Evolutionary conservation across 805 yeast genomes (phyloP).

Genomic region (Hanseniaspora lindneri): DNA sequence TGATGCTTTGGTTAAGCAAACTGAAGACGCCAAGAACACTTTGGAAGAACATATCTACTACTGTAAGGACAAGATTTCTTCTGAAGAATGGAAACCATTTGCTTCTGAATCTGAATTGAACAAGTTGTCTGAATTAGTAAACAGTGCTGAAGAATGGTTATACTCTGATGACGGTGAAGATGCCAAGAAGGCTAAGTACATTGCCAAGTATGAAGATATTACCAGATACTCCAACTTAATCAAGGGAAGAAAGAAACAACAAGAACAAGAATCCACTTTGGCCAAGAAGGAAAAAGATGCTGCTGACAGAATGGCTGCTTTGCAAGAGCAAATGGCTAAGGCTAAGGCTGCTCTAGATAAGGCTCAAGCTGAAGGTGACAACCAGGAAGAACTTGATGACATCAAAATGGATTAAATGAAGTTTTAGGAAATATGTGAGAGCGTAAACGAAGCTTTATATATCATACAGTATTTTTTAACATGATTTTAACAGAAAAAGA

Average conservation of each 20-base stretch:
- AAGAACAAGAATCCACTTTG: conserved; percentile 91
- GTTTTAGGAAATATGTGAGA: too few relatives aligned
- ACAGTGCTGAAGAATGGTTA: conserved; percentile 93
- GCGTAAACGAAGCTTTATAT: too few relatives aligned
- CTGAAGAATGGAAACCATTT: conserved; percentile 70
- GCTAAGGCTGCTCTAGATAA: conserved; percentile 31
- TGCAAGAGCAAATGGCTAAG: conserved; percentile 62
- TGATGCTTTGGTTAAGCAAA: conserved; percentile 94
- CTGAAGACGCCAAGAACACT: conserved; percentile 97
- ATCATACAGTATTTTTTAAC: background rate
- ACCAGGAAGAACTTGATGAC: conserved; percentile 32
- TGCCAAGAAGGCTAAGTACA: conserved; percentile 87
- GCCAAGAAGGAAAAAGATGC: conserved; percentile 77
- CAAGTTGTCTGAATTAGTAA: conserved; percentile 57
- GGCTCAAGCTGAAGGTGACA: conserved; percentile 23
- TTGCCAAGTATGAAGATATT: conserved; percentile 95
- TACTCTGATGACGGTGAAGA: conserved; percentile 89
- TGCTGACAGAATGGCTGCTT: conserved; percentile 68
- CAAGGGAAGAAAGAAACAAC: conserved; percentile 86
- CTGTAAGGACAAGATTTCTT: conserved; percentile 76
- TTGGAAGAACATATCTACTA: conserved; percentile 95
- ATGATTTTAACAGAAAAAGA: background rate
- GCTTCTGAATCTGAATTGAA: conserved; percentile 86
- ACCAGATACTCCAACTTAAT: conserved; percentile 89
- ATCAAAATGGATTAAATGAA: conserved; percentile 32